These are phyloP conservation scores for Nakaseomyces glabratus DNA, from an alignment of 1,139 yeast species.

Conservation along the genomic window DNA sequence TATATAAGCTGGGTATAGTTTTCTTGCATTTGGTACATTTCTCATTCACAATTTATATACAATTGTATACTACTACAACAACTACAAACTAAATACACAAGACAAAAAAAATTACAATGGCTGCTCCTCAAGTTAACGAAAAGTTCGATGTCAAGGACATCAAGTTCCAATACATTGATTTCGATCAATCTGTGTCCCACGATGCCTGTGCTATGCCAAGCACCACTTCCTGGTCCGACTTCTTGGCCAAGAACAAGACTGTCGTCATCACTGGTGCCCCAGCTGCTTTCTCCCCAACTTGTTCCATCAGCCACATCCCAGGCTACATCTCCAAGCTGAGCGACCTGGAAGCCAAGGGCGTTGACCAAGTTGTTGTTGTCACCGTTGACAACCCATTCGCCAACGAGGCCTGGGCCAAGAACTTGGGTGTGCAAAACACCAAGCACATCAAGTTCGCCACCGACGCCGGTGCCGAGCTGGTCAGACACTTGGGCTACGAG, in stretches of 20 bases:
- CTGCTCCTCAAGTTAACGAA: constrained; percentile 17
- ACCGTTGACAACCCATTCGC: constrained; percentile 83
- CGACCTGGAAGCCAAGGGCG: constrained; percentile 57
- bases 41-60: background rate
- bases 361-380: constrained; percentile 60
- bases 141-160: constrained; percentile 20
- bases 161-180: constrained; percentile 25
- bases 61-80: background rate
- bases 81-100: background rate
- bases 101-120: constrained; percentile 5
- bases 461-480: constrained; percentile 60
- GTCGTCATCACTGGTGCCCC: constrained; percentile 74
- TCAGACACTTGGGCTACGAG: constrained; percentile 52
- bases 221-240: constrained; percentile 23
- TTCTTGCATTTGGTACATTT: background rate
- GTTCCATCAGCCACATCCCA: constrained; percentile 76
- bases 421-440: constrained; percentile 38
- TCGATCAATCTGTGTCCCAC: constrained; percentile 16
- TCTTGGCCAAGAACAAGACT: constrained; percentile 30
- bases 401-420: constrained; percentile 72
- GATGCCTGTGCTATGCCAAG: constrained; percentile 26
- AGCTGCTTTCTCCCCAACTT: constrained; percentile 88
- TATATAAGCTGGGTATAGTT: background rate
- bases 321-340: constrained; percentile 47
- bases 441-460: constrained; percentile 56